Conservation (phyloP, 192 early-diverging fungal species). For the Podila epicladia region DNA sequence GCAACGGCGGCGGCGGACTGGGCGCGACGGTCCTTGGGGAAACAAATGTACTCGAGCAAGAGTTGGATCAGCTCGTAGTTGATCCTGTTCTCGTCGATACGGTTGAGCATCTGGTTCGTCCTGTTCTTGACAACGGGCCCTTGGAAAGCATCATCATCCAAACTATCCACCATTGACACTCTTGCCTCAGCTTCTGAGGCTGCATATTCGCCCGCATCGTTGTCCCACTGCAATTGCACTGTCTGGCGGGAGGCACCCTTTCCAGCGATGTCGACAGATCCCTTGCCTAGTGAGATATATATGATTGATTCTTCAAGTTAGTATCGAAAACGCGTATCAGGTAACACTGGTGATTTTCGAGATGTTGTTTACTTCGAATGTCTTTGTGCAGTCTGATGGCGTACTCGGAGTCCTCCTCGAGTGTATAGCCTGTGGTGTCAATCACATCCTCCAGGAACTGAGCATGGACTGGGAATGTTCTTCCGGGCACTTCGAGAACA, state of each 20-base stretch:
- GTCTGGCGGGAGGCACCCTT: constrained; percentile 34
- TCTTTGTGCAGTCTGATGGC: constrained; percentile 51
- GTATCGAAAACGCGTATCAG: too few species aligned
- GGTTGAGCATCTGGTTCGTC: constrained; percentile 54
- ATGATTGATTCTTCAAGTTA: too few species aligned
- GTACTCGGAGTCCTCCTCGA: constrained; percentile 58
- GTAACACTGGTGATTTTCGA: not conserved
- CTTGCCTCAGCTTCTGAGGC: constrained; percentile 52
- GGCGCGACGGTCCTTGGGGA: constrained; percentile 21
- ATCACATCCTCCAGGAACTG: constrained; percentile 78
- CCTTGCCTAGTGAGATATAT: constrained; percentile 20
- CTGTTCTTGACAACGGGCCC: constrained; percentile 44
- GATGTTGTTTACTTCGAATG: constrained; percentile 31
- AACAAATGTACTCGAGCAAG: constrained; percentile 70
- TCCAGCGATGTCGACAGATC: constrained; percentile 47
- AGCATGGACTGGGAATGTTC: constrained; percentile 76
- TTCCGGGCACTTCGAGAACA: constrained; percentile 75
- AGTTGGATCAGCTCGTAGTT: constrained; percentile 70
- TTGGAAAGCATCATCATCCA: constrained; percentile 34
- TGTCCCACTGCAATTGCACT: constrained; percentile 43
- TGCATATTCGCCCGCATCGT: constrained; percentile 37
- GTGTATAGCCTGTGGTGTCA: constrained; percentile 64
- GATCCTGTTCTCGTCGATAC: constrained; percentile 69
- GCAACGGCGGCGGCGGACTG: constrained; percentile 50
- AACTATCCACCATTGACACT: constrained; percentile 34